A percentile compares a stretch with the other conserved stretches of the same genome.
Conservation (phyloP, 1,284 basidiomycete genomes). For the Moniliella sp. region DNA sequence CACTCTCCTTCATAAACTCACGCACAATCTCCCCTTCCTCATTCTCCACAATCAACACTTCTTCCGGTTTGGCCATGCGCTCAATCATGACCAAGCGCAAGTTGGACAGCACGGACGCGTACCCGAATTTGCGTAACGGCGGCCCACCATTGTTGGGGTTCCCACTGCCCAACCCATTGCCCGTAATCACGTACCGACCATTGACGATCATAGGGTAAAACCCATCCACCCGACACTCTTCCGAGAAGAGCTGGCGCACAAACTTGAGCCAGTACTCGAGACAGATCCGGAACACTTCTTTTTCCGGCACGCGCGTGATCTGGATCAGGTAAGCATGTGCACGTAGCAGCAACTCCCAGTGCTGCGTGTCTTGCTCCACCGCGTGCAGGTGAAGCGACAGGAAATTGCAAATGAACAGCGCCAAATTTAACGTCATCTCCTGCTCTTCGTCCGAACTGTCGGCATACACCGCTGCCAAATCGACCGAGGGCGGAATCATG, state of each 20-base stretch:
- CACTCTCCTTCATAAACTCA: conserved; percentile 97
- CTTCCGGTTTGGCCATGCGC: conserved; percentile 98
- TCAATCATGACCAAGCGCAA: conserved; percentile 88
- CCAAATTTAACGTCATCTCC: conserved; percentile 87
- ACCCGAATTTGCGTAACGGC: conserved; percentile 63
- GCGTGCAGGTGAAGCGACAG: conserved; percentile 63
- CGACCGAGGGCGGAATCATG: conserved; percentile 45
- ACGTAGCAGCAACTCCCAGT: conserved; percentile 60
- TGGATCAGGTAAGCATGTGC: conserved; percentile 95
- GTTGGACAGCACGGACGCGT: conserved; percentile 75
- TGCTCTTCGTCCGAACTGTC: conserved; percentile 79
- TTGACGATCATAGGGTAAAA: conserved; percentile 84
- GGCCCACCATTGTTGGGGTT: conserved; percentile 2
- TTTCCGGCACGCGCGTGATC: conserved; percentile 88
- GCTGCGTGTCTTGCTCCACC: conserved; percentile 69
- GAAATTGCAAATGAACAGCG: conserved; percentile 91
- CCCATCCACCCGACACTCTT: conserved; percentile 74
- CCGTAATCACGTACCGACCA: conserved; percentile 35
- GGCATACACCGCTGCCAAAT: conserved; percentile 69
- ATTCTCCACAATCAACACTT: conserved; percentile 94
- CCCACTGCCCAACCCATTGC: conserved; percentile 6
- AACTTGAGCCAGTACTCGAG: conserved; percentile 96
- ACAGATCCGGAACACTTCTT: conserved; percentile 98
- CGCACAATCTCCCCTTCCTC: conserved; percentile 98
- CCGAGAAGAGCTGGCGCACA: conserved; percentile 80